Evolutionary conservation across 805 yeast genomes (phyloP).

Genomic region (Saccharomycopsis fermentans): DNA sequence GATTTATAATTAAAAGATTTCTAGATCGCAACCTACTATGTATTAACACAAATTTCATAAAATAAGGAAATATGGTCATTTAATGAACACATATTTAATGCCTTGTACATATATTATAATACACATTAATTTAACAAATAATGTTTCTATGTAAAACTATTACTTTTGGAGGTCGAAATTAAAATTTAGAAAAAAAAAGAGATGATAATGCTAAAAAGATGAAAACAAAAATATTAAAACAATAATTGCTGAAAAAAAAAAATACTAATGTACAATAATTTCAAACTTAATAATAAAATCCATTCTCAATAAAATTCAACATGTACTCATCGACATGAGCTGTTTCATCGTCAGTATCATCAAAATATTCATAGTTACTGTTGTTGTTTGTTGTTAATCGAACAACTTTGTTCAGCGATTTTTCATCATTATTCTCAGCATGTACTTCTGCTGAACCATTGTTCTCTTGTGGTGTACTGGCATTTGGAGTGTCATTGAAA

Average conservation of each 20-base stretch:
- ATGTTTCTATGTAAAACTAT: neutral
- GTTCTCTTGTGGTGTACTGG: constrained; percentile 14
- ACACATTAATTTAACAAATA: neutral
- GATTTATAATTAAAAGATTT: constrained; percentile 2
- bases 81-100: neutral
- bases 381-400: constrained; percentile 26
- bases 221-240: neutral
- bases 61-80: neutral
- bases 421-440: constrained; percentile 16
- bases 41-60: neutral
- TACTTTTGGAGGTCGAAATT: neutral
- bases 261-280: neutral
- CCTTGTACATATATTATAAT: neutral
- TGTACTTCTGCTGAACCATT: constrained; percentile 12
- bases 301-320: constrained; percentile 83
- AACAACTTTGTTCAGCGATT: constrained; percentile 21
- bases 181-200: neutral
- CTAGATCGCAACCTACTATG: neutral
- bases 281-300: constrained; percentile 38
- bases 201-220: neutral
- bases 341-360: constrained; percentile 39
- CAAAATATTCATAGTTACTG: constrained; percentile 40
- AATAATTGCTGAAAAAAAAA: neutral
- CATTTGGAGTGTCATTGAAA: constrained; percentile 42
- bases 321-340: constrained; percentile 94